A percentile compares a stretch with the other conserved stretches of the same genome.
Conservation (phyloP, 1,284 basidiomycete genomes). For the Ganoderma lucidum region DNA sequence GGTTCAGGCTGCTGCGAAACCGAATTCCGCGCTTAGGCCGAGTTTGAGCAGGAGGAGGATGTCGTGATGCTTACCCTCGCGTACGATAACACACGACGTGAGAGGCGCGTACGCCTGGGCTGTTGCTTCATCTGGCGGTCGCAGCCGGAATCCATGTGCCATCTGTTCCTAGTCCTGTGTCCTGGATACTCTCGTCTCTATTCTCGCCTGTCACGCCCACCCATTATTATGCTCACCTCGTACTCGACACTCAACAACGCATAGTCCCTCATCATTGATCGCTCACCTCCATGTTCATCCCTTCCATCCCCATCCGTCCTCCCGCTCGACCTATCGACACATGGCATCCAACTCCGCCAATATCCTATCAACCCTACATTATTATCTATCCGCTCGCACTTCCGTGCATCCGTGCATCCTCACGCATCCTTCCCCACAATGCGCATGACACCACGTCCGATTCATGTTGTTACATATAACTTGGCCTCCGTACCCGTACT, state of each 20-base stretch:
- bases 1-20: neutral
- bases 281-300: neutral
- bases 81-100: neutral
- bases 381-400: conserved; percentile 1
- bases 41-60: conserved; percentile 27
- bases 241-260: neutral
- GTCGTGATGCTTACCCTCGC: conserved; percentile 12
- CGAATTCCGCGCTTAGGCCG: conserved; percentile 14
- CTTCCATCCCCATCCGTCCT: neutral
- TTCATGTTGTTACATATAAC: conserved; percentile 17
- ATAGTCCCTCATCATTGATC: neutral
- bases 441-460: neutral
- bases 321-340: neutral
- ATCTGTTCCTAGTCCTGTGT: neutral
- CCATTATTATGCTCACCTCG: neutral
- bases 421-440: neutral
- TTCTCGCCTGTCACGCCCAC: neutral
- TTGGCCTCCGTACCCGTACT: neutral
- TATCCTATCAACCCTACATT: conserved; percentile 7
- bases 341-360: neutral
- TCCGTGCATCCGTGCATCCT: neutral
- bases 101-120: neutral
- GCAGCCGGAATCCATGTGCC: neutral
- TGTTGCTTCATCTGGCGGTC: neutral
- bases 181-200: neutral